Evolutionary conservation across 2,329 filamentous ascomycete genomes (phyloP), one percentile per base, ranked within the genome.

Genomic region (Ophiognomonia clavigignenti-juglandacearum): DNA sequence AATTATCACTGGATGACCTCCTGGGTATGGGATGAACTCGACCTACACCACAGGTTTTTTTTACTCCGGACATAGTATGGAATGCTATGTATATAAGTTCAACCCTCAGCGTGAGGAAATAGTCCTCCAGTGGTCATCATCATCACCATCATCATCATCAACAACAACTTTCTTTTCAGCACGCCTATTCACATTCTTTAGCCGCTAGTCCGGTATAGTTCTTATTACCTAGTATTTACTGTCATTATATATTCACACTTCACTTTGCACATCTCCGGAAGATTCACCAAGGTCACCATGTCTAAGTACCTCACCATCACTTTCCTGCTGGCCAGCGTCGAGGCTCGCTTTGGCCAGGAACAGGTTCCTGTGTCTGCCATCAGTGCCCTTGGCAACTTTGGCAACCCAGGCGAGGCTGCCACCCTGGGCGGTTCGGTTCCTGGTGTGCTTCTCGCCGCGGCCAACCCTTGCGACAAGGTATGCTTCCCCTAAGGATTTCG

Each of bases 321-420:
- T 42, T 49, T 63, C 50, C 48, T 69, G 47, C 56, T 71, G 50
- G 58, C 68, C 29, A 42, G 29, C 26, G 70, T 64, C 47, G 68
- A 75, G 53, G 74, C 74, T 50, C 71, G 82, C 53, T 85, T 85
- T 61, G 75, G 74, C 35, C 80, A 84, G 65, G 82, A 85, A 62
- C 77, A 83, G 59, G 59, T 70, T 38, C 75, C 79, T 42, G 78
- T 82, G 38, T 54, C 65, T 18, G 77, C 72, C 49, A 76, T 84
- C 52, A 58, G 61, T 36, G 70, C 70, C 14, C 72, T 84, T 20
- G 60, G 68, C 44, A 65, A 71, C 54, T 73, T 76, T 39, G 82
- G 81, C 47, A 62, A 67, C 36, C 66, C 80, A 3, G 83, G 82
- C 35, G 72, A 74, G 56, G 81, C 83, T 36, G 73, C 73, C 32